Conservation (phyloP, 1,284 basidiomycete genomes). For the Sparassis latifolia region DNA sequence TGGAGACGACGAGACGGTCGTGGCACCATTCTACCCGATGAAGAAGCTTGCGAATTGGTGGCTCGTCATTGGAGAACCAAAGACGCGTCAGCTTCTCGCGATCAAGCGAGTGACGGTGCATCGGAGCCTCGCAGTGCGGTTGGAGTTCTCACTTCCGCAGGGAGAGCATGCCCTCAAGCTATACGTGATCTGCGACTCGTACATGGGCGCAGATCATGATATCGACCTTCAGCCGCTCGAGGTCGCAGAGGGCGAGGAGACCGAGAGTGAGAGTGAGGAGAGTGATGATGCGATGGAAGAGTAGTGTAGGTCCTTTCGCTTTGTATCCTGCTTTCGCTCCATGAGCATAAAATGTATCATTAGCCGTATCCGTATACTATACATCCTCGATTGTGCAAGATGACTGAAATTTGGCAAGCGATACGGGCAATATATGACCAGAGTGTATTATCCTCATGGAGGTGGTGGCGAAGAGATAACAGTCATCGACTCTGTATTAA, state of each 20-base stretch:
- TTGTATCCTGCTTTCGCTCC: neutral
- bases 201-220: conserved; percentile 87
- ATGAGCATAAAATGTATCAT: neutral
- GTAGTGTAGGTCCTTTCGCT: conserved; percentile 12
- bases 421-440: neutral
- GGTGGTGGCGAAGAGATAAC: conserved; percentile 6
- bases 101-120: conserved; percentile 95
- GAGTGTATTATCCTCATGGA: neutral
- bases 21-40: conserved; percentile 88
- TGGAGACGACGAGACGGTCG: conserved; percentile 71
- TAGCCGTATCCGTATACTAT: neutral
- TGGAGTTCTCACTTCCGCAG: conserved; percentile 85
- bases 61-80: conserved; percentile 86
- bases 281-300: conserved; percentile 40
- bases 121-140: conserved; percentile 71
- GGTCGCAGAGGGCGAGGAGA: conserved; percentile 82
- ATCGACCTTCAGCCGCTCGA: conserved; percentile 74
- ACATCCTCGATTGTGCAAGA: neutral
- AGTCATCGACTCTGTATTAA: conserved; percentile 21
- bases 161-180: conserved; percentile 82
- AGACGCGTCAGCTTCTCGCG: conserved; percentile 71
- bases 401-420: neutral
- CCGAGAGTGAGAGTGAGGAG: conserved; percentile 72
- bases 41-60: conserved; percentile 97
- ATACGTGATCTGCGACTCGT: conserved; percentile 91